Base-by-base conservation (phyloP, 768 basidiomycete species). In the Mycena floridula region DNA sequence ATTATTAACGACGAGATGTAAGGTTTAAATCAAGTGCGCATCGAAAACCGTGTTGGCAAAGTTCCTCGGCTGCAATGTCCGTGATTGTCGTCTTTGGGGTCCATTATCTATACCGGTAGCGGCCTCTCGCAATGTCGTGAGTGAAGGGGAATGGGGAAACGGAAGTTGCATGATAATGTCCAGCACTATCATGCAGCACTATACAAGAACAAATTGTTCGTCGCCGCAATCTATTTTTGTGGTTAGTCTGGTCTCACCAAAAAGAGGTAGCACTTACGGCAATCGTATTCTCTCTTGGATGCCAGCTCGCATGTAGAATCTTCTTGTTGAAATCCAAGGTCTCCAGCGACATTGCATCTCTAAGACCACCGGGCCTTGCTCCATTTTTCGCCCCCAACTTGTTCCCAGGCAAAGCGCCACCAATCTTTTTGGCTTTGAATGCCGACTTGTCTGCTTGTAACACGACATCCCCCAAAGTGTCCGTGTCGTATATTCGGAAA, bases 351-450 rank as follows among this genome's bases (percentile, higher is more conserved):
- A 96, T 89, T 39, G 83, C 79, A 52, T 95, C 92, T 60, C 85
- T 82, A 61, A 88, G 66, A 40, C 75, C 76, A 41, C 81, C 78
- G 28, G 76, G 73, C 57, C 88, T 81, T 25, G 77, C 70, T 11
- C 92, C 91, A 62, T 92, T 82, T 79, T 86, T 85, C 56, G 76
- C 58, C 38, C 75, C 69, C 49, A 76, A 67, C 63, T 87, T 86
- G 57, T 76, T 80, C 28, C 79, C 81, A n/a, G 81, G 79, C 44
- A 84, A 58, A 7, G 85, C 82, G 2, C 88, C 93, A 11, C 94
- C 92, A 44, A 96, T 89, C 77, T 98, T 99, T 84, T 97, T 99
- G 40, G 90, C 91, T 66, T 98, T 98, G 74, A 99, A 99, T 5
- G 95, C 94, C 13, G 92, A 94, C 66, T 99, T 99, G 72, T 99